phyloP scores from a whole-genome alignment of 2,329 filamentous ascomycete species.

The Apiospora marii region DNA sequence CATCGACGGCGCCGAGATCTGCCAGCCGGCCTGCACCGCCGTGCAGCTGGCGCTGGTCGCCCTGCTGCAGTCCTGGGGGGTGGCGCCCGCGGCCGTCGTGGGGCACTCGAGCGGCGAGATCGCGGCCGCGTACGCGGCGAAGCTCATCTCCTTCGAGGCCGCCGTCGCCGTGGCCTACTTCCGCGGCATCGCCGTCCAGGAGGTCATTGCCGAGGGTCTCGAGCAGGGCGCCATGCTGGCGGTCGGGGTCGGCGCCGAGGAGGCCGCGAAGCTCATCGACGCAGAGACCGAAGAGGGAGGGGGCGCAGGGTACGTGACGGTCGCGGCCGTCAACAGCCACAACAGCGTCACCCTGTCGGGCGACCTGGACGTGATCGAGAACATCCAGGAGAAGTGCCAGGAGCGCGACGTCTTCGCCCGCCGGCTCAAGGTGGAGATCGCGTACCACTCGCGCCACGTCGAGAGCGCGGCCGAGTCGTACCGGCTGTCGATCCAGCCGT shows the following conservation, averaged over 20 bases:
- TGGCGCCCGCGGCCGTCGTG: slow-evolving; percentile 40
- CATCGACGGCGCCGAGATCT: slow-evolving; percentile 37
- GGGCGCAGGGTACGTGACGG: slow-evolving; percentile 6
- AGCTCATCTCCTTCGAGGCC: slow-evolving; percentile 34
- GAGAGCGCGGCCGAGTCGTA: slow-evolving; percentile 34
- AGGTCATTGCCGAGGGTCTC: not conserved
- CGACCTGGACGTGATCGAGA: slow-evolving; percentile 33
- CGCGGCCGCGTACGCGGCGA: slow-evolving; percentile 43
- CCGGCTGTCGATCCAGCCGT: slow-evolving; percentile 26
- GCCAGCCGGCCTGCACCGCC: slow-evolving; percentile 52
- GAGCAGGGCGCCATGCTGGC: slow-evolving; percentile 41
- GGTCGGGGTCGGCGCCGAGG: slow-evolving; percentile 33
- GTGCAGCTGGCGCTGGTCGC: slow-evolving; percentile 52
- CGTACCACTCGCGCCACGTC: slow-evolving; percentile 48
- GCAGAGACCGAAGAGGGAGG: not conserved
- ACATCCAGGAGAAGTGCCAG: slow-evolving; percentile 33
- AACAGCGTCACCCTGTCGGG: slow-evolving; percentile 43
- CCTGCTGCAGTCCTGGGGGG: slow-evolving; percentile 39
- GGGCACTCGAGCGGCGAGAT: slow-evolving; percentile 51
- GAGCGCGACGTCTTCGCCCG: slow-evolving; percentile 35
- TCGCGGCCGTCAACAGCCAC: slow-evolving; percentile 44
- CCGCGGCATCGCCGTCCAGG: slow-evolving; percentile 27
- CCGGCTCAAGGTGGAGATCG: slow-evolving; percentile 38
- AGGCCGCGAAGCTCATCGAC: slow-evolving; percentile 22
- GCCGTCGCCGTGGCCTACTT: slow-evolving; percentile 31